Evolutionary conservation across 768 basidiomycete species (phyloP).

Genomic region (Pleurotus ostreatus): DNA sequence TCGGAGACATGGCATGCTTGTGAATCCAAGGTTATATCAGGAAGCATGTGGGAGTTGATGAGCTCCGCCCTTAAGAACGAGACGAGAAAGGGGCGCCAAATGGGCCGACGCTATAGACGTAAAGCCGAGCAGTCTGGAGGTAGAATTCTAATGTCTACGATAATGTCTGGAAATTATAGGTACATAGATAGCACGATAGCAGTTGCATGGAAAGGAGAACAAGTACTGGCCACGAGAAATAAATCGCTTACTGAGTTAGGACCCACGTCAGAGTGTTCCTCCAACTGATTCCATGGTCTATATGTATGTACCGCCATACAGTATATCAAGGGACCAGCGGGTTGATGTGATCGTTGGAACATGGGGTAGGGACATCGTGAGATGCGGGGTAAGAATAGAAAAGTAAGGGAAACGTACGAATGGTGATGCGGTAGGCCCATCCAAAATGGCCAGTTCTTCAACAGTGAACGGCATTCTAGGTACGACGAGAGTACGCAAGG

Average conservation of each 20-base stretch:
- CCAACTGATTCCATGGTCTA: constrained; percentile 34
- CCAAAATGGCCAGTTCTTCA: constrained; percentile 81
- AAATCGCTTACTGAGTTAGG: too few species aligned
- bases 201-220: too few species aligned
- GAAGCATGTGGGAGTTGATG: not conserved
- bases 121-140: not conserved
- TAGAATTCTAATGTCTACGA: too few species aligned
- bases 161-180: not conserved
- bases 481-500: constrained; percentile 66
- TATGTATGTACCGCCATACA: not conserved
- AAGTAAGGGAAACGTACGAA: constrained; percentile 50
- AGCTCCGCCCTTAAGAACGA: too few species aligned
- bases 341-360: not conserved
- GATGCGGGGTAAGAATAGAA: constrained; percentile 19
- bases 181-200: not conserved
- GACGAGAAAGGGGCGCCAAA: too few species aligned
- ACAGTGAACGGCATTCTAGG: constrained; percentile 71
- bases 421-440: constrained; percentile 85
- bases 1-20: not conserved
- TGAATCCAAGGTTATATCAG: not conserved
- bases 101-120: too few species aligned
- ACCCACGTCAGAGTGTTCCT: constrained; percentile 18
- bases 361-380: not conserved
- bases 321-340: not conserved
- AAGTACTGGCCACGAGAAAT: too few species aligned